Evolutionary conservation across 2,329 filamentous ascomycete genomes (phyloP).

Genomic region (Botrytis galanthina): DNA sequence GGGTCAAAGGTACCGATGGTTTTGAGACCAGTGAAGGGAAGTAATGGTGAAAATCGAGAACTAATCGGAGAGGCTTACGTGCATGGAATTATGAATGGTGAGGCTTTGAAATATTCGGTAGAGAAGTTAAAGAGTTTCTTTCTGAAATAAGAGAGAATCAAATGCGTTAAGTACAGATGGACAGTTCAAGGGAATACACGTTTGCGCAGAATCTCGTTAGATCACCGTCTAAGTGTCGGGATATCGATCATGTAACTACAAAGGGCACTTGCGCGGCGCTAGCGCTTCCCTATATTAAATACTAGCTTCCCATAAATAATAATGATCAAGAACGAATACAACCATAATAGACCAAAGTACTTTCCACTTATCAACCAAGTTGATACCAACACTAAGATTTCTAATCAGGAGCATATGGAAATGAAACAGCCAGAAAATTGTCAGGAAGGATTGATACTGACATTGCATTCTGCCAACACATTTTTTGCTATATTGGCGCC

Average conservation of each 20-base stretch:
- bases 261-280: no score
- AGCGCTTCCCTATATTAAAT: no score
- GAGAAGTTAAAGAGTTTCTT: not conserved
- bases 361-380: no score
- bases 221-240: rapidly evolving
- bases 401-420: no score
- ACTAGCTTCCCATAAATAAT: no score
- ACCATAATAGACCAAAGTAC: no score
- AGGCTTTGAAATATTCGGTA: not conserved
- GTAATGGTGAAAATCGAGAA: not conserved
- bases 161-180: rapidly evolving
- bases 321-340: no score
- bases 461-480: not conserved
- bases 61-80: conserved; percentile 20
- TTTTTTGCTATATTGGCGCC: no score
- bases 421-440: rapidly evolving
- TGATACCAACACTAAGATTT: no score
- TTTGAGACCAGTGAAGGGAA: not conserved
- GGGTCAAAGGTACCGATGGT: conserved; percentile 15
- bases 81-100: conserved; percentile 12
- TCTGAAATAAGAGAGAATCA: not conserved
- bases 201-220: no score
- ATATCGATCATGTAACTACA: no score
- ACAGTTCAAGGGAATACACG: rapidly evolving
- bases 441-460: not conserved